These are phyloP conservation scores for Trypanosoma theileri DNA, from an alignment of 208 protist species.

Conservation along the genomic window DNA sequence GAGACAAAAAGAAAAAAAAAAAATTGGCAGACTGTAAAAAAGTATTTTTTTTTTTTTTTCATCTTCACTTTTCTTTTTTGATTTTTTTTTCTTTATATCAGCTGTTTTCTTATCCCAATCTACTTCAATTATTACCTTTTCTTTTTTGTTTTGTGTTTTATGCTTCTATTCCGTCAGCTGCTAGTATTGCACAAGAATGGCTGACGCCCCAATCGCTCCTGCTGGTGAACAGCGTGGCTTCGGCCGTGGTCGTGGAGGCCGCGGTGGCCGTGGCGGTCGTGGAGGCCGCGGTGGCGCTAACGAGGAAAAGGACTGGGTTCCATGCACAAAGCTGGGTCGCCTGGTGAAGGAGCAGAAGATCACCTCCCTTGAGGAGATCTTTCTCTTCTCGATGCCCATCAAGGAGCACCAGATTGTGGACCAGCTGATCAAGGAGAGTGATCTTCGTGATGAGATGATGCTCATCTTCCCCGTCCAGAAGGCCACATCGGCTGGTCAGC, in stretches of 20 bases:
- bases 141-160: slow-evolving; percentile 20
- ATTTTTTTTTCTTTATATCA: neutral
- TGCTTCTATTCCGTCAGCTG: slow-evolving; percentile 1
- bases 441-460: slow-evolving; percentile 95
- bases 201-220: slow-evolving; percentile 64
- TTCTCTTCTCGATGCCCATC: slow-evolving; percentile 99
- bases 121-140: slow-evolving; percentile 4
- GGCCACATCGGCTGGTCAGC: slow-evolving; percentile 99
- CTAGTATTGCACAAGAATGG: slow-evolving; percentile 39
- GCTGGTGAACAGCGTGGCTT: slow-evolving; percentile 61
- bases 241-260: slow-evolving; percentile 44
- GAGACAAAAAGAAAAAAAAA: no score
- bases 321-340: slow-evolving; percentile 99
- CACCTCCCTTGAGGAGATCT: slow-evolving; percentile 98
- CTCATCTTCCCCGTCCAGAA: slow-evolving; percentile 99
- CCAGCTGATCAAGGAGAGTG: slow-evolving; percentile 91
- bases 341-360: slow-evolving; percentile 97
- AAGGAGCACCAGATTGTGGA: slow-evolving; percentile 99
- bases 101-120: slow-evolving; percentile 2
- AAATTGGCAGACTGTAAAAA: no score
- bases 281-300: slow-evolving; percentile 48
- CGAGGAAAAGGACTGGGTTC: slow-evolving; percentile 96
- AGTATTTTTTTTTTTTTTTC: no score
- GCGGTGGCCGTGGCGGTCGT: slow-evolving; percentile 53
- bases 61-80: neutral